These are phyloP conservation scores for Neurospora sp. DNA, from an alignment of 495 filamentous ascomycete species.

Conservation along the genomic window DNA sequence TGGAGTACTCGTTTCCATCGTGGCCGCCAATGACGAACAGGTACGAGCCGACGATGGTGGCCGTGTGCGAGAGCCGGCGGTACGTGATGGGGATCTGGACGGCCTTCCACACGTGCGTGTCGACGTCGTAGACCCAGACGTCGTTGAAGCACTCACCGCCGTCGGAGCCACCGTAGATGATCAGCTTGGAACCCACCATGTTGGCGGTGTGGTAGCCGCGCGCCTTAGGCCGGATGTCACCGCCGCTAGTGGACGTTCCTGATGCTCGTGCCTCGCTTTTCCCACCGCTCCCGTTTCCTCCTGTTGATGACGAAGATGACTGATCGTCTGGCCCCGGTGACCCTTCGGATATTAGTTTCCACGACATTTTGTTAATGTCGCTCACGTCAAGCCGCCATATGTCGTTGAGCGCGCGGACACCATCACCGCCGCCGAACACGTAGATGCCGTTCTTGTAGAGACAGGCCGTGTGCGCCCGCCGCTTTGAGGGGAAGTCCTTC, in stretches of 20 bases:
- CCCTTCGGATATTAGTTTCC: slow-evolving; percentile 44
- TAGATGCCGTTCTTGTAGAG: slow-evolving; percentile 59
- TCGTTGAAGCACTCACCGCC: slow-evolving; percentile 58
- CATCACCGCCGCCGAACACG: slow-evolving; percentile 57
- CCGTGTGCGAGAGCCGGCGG: slow-evolving; percentile 51
- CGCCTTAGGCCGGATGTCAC: slow-evolving; percentile 41
- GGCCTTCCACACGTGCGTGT: slow-evolving; percentile 41
- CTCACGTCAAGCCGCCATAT: slow-evolving; percentile 58
- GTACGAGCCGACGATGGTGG: slow-evolving; percentile 56
- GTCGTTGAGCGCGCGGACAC: slow-evolving; percentile 54
- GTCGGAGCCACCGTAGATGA: slow-evolving; percentile 56
- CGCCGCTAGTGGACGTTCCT: background rate
- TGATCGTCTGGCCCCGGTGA: slow-evolving; percentile 14
- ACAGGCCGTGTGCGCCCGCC: slow-evolving; percentile 55
- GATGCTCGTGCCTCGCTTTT: slow-evolving; percentile 1
- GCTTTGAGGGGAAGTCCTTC: slow-evolving; percentile 41
- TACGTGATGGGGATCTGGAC: slow-evolving; percentile 45
- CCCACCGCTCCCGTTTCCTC: background rate
- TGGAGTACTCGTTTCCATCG: slow-evolving; percentile 56
- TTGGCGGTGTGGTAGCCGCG: slow-evolving; percentile 60
- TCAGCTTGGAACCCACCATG: slow-evolving; percentile 58
- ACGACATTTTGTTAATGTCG: slow-evolving; percentile 51
- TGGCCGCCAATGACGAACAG: slow-evolving; percentile 57
- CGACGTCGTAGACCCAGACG: slow-evolving; percentile 59
- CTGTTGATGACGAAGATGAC: slow-evolving; percentile 1